Evolutionary conservation across 2,329 filamentous ascomycete genomes (phyloP), one percentile per base, ranked within the genome.

Genomic region (Fusarium oxysporum): DNA sequence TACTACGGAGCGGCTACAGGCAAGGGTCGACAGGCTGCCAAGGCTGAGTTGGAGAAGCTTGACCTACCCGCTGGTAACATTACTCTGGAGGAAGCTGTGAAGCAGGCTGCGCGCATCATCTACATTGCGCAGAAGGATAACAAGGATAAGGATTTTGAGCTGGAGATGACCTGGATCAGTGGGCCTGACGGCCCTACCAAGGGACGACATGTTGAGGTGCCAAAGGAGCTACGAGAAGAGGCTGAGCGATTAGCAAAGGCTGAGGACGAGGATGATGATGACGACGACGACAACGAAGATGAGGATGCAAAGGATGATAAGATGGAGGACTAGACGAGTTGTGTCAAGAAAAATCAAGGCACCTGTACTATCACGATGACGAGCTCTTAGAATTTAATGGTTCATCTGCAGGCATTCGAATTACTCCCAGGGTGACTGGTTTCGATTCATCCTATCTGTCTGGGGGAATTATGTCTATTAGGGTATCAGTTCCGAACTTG

Each of bases 151-250:
- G 96, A 98, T 75, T 99, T 98, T 80, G 96, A 99, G 90, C 88
- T 99, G 68, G 96, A 99, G 87, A 97, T 99, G 95, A 97, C 94
- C 67, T 99, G 96, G 96, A 93, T 98, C 82, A 98, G 95, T 83
- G 90, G 89, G 59, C 84, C 91, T 53, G 90, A 93, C 74, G 96
- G 95, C 9, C 95, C 95, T 40, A 98, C 95, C 71, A 96, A 97
- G 86, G 96, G 96, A 72, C 91, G 92, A 78, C 96, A 99, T 81
- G 89, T 96, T 83, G 94, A 97, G 84, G 96, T 99, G 65, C 96
- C 96, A 64, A 95, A 94, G 86, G 93, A 95, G 75, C 84, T 99
- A 78, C 87, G 92, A 65, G 95, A 97, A 82, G 96, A 98, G 86
- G 96, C 96, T 19, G 94, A 98, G 88, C 92, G 91, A 82, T 89